Conservation (phyloP, 768 basidiomycete species). For the Grammothele lineata region DNA sequence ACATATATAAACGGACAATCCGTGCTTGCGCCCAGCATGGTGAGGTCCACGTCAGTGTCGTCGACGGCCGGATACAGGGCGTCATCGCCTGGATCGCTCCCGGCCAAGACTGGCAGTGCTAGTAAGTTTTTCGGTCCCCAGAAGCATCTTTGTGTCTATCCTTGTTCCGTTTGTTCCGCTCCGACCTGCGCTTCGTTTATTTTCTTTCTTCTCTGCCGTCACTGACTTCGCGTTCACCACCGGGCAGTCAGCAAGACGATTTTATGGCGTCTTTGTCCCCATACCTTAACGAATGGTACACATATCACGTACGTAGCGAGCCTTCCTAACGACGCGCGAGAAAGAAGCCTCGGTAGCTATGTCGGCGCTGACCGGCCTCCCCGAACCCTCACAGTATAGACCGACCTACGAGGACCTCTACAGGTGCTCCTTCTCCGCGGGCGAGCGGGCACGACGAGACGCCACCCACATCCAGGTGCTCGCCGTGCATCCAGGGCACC, state of each 20-base stretch:
- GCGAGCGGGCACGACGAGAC: constrained; percentile 8
- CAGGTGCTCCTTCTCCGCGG: constrained; percentile 6
- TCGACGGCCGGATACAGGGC: constrained; percentile 6
- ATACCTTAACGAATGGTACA: constrained; percentile 14
- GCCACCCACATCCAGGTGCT: constrained; percentile 16
- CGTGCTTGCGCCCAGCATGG: constrained; percentile 7
- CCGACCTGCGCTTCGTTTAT: too few species aligned
- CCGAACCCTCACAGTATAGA: constrained; percentile 3
- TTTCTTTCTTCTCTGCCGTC: too few species aligned
- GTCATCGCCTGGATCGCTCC: constrained; percentile 8
- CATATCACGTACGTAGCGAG: constrained; percentile 15
- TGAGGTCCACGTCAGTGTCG: constrained; percentile 6
- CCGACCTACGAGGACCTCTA: constrained; percentile 19
- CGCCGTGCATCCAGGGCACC: constrained; percentile 14
- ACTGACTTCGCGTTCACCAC: too few species aligned
- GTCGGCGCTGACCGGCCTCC: not conserved
- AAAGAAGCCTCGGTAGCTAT: too few species aligned
- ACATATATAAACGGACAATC: constrained; percentile 8
- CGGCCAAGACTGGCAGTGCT: constrained; percentile 14
- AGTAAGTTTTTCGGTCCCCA: constrained; percentile 4
- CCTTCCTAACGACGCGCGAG: too few species aligned
- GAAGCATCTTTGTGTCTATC: too few species aligned
- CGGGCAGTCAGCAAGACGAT: constrained; percentile 5
- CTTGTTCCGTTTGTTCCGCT: too few species aligned
- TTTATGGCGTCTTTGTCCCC: constrained; percentile 11